Base-by-base conservation (phyloP, 2,329 filamentous ascomycete genomes). In the Cryphonectria naterciae region DNA sequence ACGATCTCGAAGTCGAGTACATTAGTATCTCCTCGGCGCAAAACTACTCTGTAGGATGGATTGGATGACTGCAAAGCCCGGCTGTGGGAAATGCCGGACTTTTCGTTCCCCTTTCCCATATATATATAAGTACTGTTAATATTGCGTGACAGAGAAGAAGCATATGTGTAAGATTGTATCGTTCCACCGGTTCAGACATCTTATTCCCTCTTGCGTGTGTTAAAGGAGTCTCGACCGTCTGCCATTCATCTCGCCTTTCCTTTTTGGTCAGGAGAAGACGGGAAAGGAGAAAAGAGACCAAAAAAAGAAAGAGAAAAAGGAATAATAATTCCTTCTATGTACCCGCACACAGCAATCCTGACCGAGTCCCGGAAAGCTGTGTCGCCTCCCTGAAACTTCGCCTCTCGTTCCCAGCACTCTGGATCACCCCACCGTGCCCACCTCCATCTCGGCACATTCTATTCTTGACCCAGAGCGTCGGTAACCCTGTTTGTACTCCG, bases 401-500 rank as follows among this genome's bases (percentile, higher is more conserved):
- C 61, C 52, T 58, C 43, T 56, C 65, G 68, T 70, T 62, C 65
- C 71, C 71, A 67, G 25, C 71, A 25, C 52, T 64, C 65, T 72
- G 71, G 68, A 68, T 52, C 63, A 70, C 71, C 71, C 65, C 71
- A 32, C 32, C 32, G 32, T 32, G 32, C 32, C 32, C 32, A 72
- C 68, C 65, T 54, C 65, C 64, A 70, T 37, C 62, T 70, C 68
- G 71, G 68, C 71, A 68, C 32, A 72, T 70, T 63, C 32, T 37
- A 49, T 32, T 43, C 65, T 56, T n/a, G 68, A 64, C 56, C 71
- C 71, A 72, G 68, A 41, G 65, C 46, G 56, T 72, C 71, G 65
- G 68, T 70, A 68, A 70, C 64, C 43, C 22, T 25, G 17, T 22
- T 15, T n/a, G 22, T 52, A 17, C 43, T 56, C 64, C 22, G 17